Evolutionary conservation across 139 green algal species (phyloP), one percentile per base, ranked within the genome.

Genomic region (Dunaliella sp.): DNA sequence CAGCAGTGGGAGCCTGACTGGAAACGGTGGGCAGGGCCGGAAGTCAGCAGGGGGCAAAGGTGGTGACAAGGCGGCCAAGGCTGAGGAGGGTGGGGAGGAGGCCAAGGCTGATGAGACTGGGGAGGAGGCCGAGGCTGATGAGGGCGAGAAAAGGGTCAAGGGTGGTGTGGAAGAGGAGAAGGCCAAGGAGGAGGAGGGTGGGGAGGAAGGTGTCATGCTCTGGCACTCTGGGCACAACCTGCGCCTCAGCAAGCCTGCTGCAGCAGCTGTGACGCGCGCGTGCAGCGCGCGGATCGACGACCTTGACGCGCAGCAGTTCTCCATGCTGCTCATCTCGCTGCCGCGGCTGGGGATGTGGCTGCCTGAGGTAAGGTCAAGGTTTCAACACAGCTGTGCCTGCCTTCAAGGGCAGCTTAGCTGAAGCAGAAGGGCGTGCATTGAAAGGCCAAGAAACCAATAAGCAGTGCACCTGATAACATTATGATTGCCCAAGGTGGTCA

Each of bases 311-410:
- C 33, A 81, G 76, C 76, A 81, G 76, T 28, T 37, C n/a, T 81
- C 76, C n/a, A 81, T 81, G 76, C n/a, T 81, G 76, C 76, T 81
- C n/a, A 38, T 38, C 76, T 33, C 76, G 2, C n/a, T 81, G 76
- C 76, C 76, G n/a, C 76, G 76, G 30, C 76, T 81, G 30, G 76
- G n/a, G 2, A 33, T 81, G 30, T 34, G 76, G 76, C 76, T 81
- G n/a, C n/a, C 76, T 81, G 76, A 33, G 33, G n/a, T 38, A 12
- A 2, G 28, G 73, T 2, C 73, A 36, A n/a, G 73, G 28, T 78
- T 28, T 78, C 33, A 36, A 3, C 73, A 12, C 7, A 26, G 73
- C 73, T n/a, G n/a, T n/a, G n/a, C n/a, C n/a, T n/a, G n/a, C n/a
- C n/a, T n/a, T n/a, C n/a, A n/a, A n/a, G n/a, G n/a, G n/a, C n/a